A percentile compares a stretch with the other conserved stretches of the same genome.
These are phyloP conservation scores for Xylaria telfairii DNA, from an alignment of 495 filamentous ascomycete genomes.

Conservation along the genomic window DNA sequence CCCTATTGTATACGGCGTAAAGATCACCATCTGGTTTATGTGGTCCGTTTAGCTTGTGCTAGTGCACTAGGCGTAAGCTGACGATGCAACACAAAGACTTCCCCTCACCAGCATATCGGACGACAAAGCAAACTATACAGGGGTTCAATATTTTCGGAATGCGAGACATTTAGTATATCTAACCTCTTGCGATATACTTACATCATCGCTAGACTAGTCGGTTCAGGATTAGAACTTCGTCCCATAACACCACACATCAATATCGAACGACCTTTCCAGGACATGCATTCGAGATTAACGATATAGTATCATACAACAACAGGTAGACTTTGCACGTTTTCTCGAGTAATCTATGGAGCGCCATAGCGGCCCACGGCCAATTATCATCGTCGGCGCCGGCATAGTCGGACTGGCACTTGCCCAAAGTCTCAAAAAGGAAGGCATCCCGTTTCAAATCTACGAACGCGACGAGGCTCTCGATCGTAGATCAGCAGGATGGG, in stretches of 20 bases:
- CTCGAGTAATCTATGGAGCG: neutral
- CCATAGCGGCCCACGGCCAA: neutral
- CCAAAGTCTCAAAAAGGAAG: neutral
- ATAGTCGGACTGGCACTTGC: constrained; percentile 3
- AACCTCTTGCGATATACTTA: neutral
- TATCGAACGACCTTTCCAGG: neutral
- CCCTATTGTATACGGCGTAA: too few relatives aligned
- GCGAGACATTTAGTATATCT: neutral
- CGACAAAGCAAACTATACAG: neutral
- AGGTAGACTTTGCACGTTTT: neutral
- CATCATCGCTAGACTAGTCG: neutral
- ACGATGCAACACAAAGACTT: neutral
- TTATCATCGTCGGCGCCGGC: neutral
- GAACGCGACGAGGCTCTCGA: constrained; percentile 57
- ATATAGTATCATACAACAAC: neutral
- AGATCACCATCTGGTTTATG: neutral
- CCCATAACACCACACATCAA: neutral
- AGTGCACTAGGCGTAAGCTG: neutral
- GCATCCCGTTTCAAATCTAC: constrained; percentile 36
- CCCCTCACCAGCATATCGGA: neutral
- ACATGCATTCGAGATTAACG: neutral
- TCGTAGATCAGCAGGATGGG: constrained; percentile 61
- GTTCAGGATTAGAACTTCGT: neutral
- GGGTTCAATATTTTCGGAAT: neutral
- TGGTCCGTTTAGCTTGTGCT: neutral